Base-by-base conservation (phyloP, 2,329 filamentous ascomycete genomes). In the Cadophora gregata region DNA sequence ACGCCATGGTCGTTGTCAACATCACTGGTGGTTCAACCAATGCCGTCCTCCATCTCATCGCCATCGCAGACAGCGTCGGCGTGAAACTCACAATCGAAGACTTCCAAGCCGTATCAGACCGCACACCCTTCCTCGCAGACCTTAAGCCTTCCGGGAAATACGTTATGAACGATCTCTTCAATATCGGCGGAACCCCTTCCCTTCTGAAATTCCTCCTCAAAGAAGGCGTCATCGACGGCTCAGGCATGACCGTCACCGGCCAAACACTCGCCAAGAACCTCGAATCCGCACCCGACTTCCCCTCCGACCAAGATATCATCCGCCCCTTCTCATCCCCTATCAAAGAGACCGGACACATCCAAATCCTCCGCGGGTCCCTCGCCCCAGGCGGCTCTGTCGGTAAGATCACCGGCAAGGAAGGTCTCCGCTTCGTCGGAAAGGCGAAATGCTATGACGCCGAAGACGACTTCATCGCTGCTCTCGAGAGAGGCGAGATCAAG, bases 21-120 rank as follows among this genome's bases (percentile, higher is more conserved):
- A 90, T 95, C 73, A 91, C 93, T 3, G 92, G 92, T 63, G 92
- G 92, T 70, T 93, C 91, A 75, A 96, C 92, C 71, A 96, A 96
- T 79, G 92, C 92, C 47, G 92, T 96, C 42, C 86, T 96, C 55
- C 92, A 96, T 79, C 80, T 96, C 58, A 92, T 96, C 76, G 92
- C 92, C 75, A 93, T 95, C 65, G 92, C 92, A 68, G 90, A 95
- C 80, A 86, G 90, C 6, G 91, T 93, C 25, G 92, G 91, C 74
- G 85, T 96, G 77, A 91, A 93, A 79, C 86, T 96, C 64, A 93
- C 90, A 56, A 90, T 96, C 67, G 92, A 96, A 73, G 92, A 96
- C 80, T 95, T 95, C 87, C 92, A 96, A 81, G 82, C 85, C 73
- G 90, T 95, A 59, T 93, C 91, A 0, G 89, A 96, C 81, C 86